Base-by-base conservation (phyloP, 2,329 filamentous ascomycete genomes). In the Atkinsonella hypoxylon region DNA sequence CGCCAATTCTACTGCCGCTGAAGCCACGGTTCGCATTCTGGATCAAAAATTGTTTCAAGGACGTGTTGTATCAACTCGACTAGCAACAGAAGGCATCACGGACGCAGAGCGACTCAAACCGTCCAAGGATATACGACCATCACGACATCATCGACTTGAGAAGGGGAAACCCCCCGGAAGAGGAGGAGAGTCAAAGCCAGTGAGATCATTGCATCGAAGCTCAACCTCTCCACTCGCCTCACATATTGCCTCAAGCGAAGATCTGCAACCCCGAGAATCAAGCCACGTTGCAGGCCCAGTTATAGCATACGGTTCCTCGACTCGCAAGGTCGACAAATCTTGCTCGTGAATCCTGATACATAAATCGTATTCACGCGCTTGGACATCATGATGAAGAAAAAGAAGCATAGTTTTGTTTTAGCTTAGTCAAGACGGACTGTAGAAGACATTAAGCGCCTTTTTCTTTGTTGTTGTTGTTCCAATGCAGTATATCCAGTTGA, bases 21-120 rank as follows among this genome's bases (percentile, higher is more conserved):
- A 47, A n/a, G 54, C 49, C 12, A 60, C 59, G 2, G 56, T 59
- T 40, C 56, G 59, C 18, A 55, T 57, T 38, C 51, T 66, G 13
- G 55, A 63, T 46, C 57, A 58, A 47, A 53, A 58, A 32, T 52
- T 54, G 5, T 66, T 64, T 41, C 55, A 58, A 42, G 55, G 57
- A 9, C 57, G 57, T 12, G 56, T 55, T 36, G 54, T 66, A 18
- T 51, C 51, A 11, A 31, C 51, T 11, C 43, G 41, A 41, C 6
- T 51, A 10, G 31, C 42, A n/a, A n/a, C 11, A 22, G 45, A 48
- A 22, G n/a, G 48, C 11, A 20, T 15, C 22, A 18, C n/a, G 17
- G 47, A 47, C 9, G 13, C 40, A 13, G 39, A 45, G 42, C 34
- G 46, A 26, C 26, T 15, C 34, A 45, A 42, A 11, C 45, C 41